These are phyloP conservation scores for Paraphoma chrysanthemicola DNA, from an alignment of 2,329 filamentous ascomycete genomes.

Conservation along the genomic window DNA sequence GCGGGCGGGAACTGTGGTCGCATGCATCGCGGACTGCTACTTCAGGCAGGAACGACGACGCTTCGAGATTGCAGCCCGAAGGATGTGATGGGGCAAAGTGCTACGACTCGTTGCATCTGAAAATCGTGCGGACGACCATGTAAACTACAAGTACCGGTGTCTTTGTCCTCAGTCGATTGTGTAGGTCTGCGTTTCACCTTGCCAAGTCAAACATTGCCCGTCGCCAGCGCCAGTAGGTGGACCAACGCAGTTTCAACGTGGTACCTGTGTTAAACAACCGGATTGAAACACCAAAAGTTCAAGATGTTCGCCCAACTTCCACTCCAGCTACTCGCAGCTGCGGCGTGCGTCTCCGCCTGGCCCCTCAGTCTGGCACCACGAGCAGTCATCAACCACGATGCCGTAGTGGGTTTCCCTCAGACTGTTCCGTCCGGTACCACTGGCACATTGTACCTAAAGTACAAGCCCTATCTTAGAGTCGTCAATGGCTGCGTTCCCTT, in stretches of 20 bases:
- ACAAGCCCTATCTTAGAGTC: constrained; percentile 63
- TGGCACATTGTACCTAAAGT: constrained; percentile 61
- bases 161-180: background rate
- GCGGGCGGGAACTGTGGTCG: constrained; percentile 5
- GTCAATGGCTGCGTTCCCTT: constrained; percentile 69
- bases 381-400: constrained; percentile 53
- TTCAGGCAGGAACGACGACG: background rate
- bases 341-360: constrained; percentile 27
- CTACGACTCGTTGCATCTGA: background rate
- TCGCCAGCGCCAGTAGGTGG: too few species aligned
- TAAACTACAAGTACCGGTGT: background rate
- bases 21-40: constrained; percentile 8
- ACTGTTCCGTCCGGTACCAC: constrained; percentile 57
- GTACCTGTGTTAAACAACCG: too few species aligned
- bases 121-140: background rate
- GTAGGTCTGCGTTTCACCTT: too few species aligned
- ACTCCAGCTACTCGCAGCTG: constrained; percentile 28
- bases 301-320: constrained; percentile 34
- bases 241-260: too few species aligned
- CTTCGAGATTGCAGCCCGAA: background rate
- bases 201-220: too few species aligned
- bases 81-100: background rate
- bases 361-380: constrained; percentile 44
- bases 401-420: constrained; percentile 62
- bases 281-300: background rate